Base-by-base conservation (phyloP, 208 protist species). In the Acanthamoeba triangularis region DNA sequence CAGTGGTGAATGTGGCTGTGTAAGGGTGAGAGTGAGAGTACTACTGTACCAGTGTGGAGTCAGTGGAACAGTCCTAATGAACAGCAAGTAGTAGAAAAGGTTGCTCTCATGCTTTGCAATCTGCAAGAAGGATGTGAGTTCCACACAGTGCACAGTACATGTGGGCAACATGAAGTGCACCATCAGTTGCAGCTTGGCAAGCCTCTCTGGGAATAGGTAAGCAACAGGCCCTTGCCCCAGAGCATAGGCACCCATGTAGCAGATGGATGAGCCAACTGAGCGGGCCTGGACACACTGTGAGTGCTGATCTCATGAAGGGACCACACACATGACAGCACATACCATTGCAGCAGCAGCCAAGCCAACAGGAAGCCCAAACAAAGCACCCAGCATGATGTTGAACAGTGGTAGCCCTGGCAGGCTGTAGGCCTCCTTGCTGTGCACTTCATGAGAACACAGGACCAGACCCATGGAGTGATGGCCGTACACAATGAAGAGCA, bases 371-470 rank as follows among this genome's bases (percentile, higher is more conserved):
- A 88, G 49, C 28, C 80, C 80, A 25, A 88, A 88, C 49, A 88
- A 14, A 65, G 80, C 80, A n/a, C 80, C 80, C 80, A 88, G 33
- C 80, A 88, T 88, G n/a, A 88, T 56, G 52, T 88, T 88, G 80
- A 88, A 88, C 80, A 88, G 49, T 13, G 80, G 80, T 25, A 88
- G 33, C 5, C 80, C 80, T 11, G 80, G 80, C 30, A 88, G 28
- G 23, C 80, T 65, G 49, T 88, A 88, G 35, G 80, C 14, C 35
- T 88, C 80, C 52, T 88, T 88, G 16, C 80, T 88, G 6, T n/a
- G 63, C 28, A n/a, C 20, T 49, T 49, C 14, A 44, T 13, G 11
- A 80, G 18, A 5, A 80, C 72, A n/a, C 76, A 25, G 28, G n/a
- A 0, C 7, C n/a, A 5, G 20, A 10, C 44, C 11, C 6, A 37